A percentile compares a stretch with the other conserved stretches of the same genome.
phyloP scores from a whole-genome alignment of 768 basidiomycete genomes.

The Termitomyces eurrhizus region DNA sequence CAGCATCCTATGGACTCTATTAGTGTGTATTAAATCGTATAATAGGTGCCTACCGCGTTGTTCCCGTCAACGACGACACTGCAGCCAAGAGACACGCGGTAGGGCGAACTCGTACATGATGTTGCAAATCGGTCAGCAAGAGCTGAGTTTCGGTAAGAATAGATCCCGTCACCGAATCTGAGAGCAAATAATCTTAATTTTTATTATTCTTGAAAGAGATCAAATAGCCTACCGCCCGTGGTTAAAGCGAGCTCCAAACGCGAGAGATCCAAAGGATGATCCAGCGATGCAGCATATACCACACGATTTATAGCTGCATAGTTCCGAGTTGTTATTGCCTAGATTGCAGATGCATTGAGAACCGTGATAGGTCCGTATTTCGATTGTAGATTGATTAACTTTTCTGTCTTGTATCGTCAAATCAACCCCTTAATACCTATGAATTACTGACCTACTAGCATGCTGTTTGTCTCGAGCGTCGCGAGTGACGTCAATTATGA shows the following conservation, averaged over 20 bases:
- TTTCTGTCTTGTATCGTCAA: conserved; percentile 20
- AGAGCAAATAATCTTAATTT: conserved; percentile 8
- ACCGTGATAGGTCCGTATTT: conserved; percentile 59
- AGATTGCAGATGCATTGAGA: conserved; percentile 69
- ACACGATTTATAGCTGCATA: conserved; percentile 60
- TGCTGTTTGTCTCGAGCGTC: conserved; percentile 44
- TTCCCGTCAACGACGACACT: conserved; percentile 41
- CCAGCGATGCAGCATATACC: conserved; percentile 60
- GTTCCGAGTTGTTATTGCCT: conserved; percentile 44
- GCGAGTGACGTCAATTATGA: conserved; percentile 44
- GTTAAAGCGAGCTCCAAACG: conserved; percentile 50
- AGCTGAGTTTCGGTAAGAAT: conserved; percentile 57
- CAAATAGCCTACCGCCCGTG: conserved; percentile 45
- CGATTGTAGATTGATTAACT: conserved; percentile 33
- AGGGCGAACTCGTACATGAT: conserved; percentile 63
- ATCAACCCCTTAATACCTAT: neutral
- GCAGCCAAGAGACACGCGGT: conserved; percentile 62
- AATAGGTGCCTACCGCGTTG: conserved; percentile 10
- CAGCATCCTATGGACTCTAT: conserved; percentile 33
- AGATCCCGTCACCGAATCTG: conserved; percentile 61
- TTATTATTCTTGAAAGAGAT: neutral
- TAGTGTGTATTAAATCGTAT: conserved; percentile 5
- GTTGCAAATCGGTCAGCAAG: conserved; percentile 59
- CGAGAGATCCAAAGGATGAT: conserved; percentile 53
- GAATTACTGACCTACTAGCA: conserved; percentile 38